Evolutionary conservation across 805 yeast genomes (phyloP).

Genomic region (Saturnispora quitensis): DNA sequence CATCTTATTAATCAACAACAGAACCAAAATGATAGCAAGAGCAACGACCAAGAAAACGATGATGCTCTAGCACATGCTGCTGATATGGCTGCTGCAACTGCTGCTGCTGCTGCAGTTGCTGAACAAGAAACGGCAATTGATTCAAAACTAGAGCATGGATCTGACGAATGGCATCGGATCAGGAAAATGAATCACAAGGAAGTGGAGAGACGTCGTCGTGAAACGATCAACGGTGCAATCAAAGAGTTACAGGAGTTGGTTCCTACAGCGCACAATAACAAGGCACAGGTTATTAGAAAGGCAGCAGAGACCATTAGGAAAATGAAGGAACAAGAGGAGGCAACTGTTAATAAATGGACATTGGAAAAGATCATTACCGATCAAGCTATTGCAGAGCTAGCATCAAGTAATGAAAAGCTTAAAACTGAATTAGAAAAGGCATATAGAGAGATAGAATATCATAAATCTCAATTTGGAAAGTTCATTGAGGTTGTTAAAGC

Average conservation of each 20-base stretch:
- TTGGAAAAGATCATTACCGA: constrained; percentile 86
- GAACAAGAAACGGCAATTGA: background rate
- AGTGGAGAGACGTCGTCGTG: constrained; percentile 89
- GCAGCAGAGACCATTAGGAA: constrained; percentile 88
- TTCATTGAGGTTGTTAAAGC: constrained; percentile 9
- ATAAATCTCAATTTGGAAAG: constrained; percentile 42
- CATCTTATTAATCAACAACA: background rate
- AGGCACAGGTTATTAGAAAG: constrained; percentile 78
- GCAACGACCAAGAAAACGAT: background rate
- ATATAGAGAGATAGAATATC: constrained; percentile 81
- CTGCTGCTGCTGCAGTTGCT: background rate
- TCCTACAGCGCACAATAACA: constrained; percentile 79
- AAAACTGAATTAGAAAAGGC: constrained; percentile 85
- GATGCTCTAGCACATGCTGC: constrained; percentile 2
- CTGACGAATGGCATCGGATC: constrained; percentile 74
- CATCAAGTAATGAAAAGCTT: constrained; percentile 77
- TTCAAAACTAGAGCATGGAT: constrained; percentile 31
- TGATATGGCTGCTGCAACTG: constrained; percentile 11
- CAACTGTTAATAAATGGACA: constrained; percentile 90
- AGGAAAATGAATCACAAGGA: constrained; percentile 91
- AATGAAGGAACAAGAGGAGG: constrained; percentile 81
- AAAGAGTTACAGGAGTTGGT: constrained; percentile 66
- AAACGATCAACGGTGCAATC: constrained; percentile 80
- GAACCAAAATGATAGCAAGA: background rate
- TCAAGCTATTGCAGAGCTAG: constrained; percentile 80